phyloP scores from a whole-genome alignment of 306 rosid genomes.

The Casuarina equisetifolia region DNA sequence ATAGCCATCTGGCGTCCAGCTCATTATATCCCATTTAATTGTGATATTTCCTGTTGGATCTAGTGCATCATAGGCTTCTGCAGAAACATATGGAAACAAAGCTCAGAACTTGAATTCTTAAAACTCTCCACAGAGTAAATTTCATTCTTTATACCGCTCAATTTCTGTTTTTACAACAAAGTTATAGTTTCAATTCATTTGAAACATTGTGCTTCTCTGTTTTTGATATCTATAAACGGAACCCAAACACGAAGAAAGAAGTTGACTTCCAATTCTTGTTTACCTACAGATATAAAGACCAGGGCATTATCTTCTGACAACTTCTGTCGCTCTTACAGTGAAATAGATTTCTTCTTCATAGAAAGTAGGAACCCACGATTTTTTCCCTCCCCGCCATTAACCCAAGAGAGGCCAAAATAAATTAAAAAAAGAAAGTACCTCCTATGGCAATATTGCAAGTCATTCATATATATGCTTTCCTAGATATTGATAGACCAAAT shows the following conservation, averaged over 20 bases:
- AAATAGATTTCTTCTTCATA: neutral
- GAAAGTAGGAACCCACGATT: neutral
- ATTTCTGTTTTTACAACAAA: too few species aligned
- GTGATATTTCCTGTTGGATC: conserved; percentile 93
- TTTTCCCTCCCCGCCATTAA: neutral
- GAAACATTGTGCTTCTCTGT: neutral
- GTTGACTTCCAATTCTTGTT: neutral
- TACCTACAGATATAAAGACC: neutral
- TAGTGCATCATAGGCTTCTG: conserved; percentile 90
- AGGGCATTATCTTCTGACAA: neutral
- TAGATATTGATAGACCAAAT: neutral
- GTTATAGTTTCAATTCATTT: neutral
- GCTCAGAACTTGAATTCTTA: conserved; percentile 17
- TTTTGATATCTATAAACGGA: neutral
- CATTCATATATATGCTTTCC: neutral
- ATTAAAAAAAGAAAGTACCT: too few species aligned
- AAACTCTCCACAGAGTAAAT: neutral
- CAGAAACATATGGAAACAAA: conserved; percentile 22
- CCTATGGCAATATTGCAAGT: neutral
- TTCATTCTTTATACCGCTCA: neutral
- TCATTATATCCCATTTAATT: conserved; percentile 86
- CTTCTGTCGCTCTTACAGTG: neutral
- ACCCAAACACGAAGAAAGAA: neutral
- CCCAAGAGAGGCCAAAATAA: neutral
- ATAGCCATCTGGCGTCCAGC: conserved; percentile 95